These are phyloP conservation scores for Amesomyces nigricolor DNA, from an alignment of 2,329 filamentous ascomycete genomes.

Conservation along the genomic window DNA sequence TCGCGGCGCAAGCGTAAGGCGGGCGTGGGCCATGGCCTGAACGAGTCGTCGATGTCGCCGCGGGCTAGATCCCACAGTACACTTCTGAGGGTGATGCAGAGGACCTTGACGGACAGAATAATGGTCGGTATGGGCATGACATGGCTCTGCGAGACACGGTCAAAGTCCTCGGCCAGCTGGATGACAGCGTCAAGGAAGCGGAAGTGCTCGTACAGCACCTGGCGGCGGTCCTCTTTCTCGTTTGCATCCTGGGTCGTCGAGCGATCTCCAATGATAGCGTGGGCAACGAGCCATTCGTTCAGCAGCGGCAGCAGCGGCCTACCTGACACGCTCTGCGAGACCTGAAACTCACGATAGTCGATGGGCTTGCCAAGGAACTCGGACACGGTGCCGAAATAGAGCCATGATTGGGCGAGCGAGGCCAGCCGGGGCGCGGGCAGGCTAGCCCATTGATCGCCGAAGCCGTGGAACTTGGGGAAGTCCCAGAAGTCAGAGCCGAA, in stretches of 20 bases:
- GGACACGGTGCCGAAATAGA: constrained; percentile 24
- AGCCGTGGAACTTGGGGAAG: constrained; percentile 23
- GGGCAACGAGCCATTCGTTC: constrained; percentile 18
- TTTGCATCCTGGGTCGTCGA: neutral
- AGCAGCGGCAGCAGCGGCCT: constrained; percentile 19
- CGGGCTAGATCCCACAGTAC: constrained; percentile 19
- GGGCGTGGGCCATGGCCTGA: constrained; percentile 15
- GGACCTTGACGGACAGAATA: constrained; percentile 23
- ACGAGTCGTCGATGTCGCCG: constrained; percentile 12
- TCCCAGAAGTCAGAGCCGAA: constrained; percentile 24
- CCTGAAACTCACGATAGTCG: constrained; percentile 21
- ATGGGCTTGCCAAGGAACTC: constrained; percentile 23
- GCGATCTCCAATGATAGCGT: constrained; percentile 3
- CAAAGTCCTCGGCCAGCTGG: constrained; percentile 22
- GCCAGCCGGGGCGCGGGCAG: constrained; percentile 21
- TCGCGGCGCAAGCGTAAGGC: constrained; percentile 14
- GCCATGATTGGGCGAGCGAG: constrained; percentile 24
- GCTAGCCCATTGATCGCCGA: constrained; percentile 24
- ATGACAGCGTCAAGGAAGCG: constrained; percentile 22
- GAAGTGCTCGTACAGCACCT: constrained; percentile 18
- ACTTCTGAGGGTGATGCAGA: constrained; percentile 19
- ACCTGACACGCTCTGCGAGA: constrained; percentile 18
- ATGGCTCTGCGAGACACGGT: constrained; percentile 22
- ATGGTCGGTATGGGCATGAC: constrained; percentile 22
- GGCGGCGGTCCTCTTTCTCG: constrained; percentile 6